These are phyloP conservation scores for Halteria grandinella DNA, from an alignment of 73 alveolate species.

Conservation along the genomic window DNA sequence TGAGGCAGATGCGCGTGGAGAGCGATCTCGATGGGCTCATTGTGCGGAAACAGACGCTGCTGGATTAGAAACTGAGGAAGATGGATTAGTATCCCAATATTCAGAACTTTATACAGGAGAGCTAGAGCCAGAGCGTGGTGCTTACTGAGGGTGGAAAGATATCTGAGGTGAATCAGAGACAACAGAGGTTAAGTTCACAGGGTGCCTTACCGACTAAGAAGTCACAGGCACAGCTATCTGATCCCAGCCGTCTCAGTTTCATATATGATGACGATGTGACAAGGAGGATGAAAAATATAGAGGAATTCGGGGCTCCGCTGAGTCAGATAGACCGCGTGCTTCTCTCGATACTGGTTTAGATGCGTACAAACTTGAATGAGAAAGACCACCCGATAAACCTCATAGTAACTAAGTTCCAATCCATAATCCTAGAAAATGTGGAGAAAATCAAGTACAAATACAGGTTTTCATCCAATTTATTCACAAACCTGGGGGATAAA, in stretches of 20 bases:
- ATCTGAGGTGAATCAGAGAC: too few species aligned
- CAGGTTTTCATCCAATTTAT: too few species aligned
- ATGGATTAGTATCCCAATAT: neutral
- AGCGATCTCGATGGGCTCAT: neutral
- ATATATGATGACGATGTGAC: too few species aligned
- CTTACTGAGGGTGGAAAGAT: too few species aligned
- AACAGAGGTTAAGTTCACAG: too few species aligned
- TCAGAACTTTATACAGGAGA: neutral
- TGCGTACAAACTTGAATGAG: slow-evolving; percentile 33
- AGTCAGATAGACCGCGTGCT: neutral
- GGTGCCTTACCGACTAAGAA: too few species aligned
- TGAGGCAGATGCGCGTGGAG: neutral
- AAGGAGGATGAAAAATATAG: slow-evolving; percentile 41
- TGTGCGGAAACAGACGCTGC: neutral
- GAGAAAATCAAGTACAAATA: too few species aligned
- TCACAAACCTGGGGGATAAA: too few species aligned
- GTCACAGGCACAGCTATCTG: neutral
- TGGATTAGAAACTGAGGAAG: neutral
- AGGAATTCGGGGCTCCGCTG: slow-evolving; percentile 34
- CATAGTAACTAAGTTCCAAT: slow-evolving; percentile 1
- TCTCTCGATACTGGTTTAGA: neutral
- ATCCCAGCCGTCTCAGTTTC: neutral
- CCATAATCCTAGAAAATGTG: slow-evolving; percentile 13
- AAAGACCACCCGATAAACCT: slow-evolving; percentile 32
- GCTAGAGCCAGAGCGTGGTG: too few species aligned